phyloP scores from a whole-genome alignment of 2,329 filamentous ascomycete genomes.

The Thielaviopsis populi region DNA sequence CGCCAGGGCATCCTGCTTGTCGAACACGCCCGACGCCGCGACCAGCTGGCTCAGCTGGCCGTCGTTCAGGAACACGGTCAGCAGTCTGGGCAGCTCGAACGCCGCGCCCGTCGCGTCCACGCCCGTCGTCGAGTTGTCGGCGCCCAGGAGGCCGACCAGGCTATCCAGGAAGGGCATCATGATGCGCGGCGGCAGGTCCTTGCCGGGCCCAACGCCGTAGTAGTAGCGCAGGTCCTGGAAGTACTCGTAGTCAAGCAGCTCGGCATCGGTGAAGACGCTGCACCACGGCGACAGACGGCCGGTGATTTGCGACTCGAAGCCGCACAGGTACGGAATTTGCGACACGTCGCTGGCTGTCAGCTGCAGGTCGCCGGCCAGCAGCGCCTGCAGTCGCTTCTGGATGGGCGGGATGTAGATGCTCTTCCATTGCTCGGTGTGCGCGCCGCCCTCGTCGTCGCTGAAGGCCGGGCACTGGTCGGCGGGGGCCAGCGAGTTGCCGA shows the following conservation, averaged over 20 bases:
- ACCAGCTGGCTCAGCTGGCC: constrained; percentile 49
- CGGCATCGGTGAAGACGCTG: constrained; percentile 43
- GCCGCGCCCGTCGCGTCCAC: constrained; percentile 30
- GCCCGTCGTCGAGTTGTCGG: constrained; percentile 37
- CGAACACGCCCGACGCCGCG: constrained; percentile 45
- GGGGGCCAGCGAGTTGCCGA: constrained; percentile 48
- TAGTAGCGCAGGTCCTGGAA: constrained; percentile 53
- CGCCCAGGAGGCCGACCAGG: constrained; percentile 36
- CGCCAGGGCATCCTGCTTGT: constrained; percentile 36
- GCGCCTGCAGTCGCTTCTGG: constrained; percentile 36
- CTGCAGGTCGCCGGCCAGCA: constrained; percentile 39
- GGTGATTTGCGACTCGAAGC: constrained; percentile 54
- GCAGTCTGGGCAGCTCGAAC: constrained; percentile 39
- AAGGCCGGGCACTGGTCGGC: constrained; percentile 50
- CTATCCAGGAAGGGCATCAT: constrained; percentile 46
- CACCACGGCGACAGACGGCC: constrained; percentile 48
- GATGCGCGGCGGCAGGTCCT: constrained; percentile 37
- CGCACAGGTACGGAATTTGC: constrained; percentile 53
- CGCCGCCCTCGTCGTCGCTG: constrained; percentile 36
- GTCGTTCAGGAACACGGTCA: constrained; percentile 50
- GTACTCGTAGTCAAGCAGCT: constrained; percentile 51
- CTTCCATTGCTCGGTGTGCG: constrained; percentile 33
- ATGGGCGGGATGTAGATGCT: constrained; percentile 38
- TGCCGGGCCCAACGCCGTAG: constrained; percentile 46
- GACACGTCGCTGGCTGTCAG: constrained; percentile 38